These are phyloP conservation scores for Annulohypoxylon moriforme DNA, from an alignment of 495 filamentous ascomycete genomes.

Conservation along the genomic window DNA sequence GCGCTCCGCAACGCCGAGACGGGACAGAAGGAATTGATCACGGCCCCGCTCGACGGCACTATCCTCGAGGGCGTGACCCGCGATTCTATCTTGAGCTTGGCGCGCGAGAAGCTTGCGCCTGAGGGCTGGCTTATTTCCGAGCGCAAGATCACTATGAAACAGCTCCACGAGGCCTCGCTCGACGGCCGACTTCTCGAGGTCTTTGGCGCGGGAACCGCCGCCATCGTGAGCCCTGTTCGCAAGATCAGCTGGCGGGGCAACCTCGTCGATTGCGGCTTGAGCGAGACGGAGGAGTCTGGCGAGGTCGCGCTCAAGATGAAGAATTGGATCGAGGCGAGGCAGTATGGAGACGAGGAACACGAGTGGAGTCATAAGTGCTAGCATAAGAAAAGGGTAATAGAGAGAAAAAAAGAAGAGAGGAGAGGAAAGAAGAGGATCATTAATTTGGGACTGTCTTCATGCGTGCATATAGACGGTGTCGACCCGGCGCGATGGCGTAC, in stretches of 20 bases:
- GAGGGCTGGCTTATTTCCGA: slow-evolving; percentile 90
- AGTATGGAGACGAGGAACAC: slow-evolving; percentile 93
- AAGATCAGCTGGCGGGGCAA: slow-evolving; percentile 86
- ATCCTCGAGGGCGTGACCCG: slow-evolving; percentile 95
- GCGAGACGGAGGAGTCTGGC: slow-evolving; percentile 82
- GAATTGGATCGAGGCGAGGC: slow-evolving; percentile 93
- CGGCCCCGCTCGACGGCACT: slow-evolving; percentile 94
- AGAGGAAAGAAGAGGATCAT: not conserved
- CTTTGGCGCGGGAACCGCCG: slow-evolving; percentile 93
- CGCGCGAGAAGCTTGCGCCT: slow-evolving; percentile 81
- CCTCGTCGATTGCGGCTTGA: slow-evolving; percentile 80
- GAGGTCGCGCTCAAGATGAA: slow-evolving; percentile 87
- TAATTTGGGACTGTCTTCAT: slow-evolving; percentile 3
- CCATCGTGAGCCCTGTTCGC: slow-evolving; percentile 82
- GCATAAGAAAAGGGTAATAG: not conserved
- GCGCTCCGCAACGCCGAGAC: slow-evolving; percentile 82
- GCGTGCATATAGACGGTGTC: slow-evolving; percentile 25
- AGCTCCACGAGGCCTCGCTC: slow-evolving; percentile 78
- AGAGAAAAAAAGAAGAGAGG: not conserved
- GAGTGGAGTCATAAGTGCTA: slow-evolving; percentile 75
- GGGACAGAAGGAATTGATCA: slow-evolving; percentile 89
- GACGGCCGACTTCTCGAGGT: slow-evolving; percentile 92
- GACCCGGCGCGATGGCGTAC: slow-evolving; percentile 38
- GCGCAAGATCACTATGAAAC: slow-evolving; percentile 88
- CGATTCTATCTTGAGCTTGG: slow-evolving; percentile 85